These are phyloP conservation scores for Myrica gale DNA, from an alignment of 306 rosid species.

Conservation along the genomic window DNA sequence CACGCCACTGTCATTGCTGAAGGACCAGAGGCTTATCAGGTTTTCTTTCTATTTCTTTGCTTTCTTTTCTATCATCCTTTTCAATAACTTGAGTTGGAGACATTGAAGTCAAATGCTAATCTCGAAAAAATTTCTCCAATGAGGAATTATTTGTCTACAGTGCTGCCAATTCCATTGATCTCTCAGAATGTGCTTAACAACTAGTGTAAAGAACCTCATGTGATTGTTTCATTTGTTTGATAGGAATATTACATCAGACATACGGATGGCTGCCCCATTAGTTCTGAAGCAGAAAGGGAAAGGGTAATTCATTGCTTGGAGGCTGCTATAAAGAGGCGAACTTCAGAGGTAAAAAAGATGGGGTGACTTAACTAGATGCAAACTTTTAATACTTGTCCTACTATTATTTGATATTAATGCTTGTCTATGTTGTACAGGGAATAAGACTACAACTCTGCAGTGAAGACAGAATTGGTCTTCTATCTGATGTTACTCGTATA, in stretches of 20 bases:
- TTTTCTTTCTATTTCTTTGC: conserved; percentile 26
- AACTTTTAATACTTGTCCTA: not conserved
- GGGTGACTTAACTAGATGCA: not conserved
- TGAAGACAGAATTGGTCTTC: conserved; percentile 83
- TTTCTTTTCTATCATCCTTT: not conserved
- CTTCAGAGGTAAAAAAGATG: conserved; percentile 61
- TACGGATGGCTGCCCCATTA: conserved; percentile 78
- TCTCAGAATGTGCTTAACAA: not conserved
- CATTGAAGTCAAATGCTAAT: not conserved
- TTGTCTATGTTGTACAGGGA: conserved; percentile 54
- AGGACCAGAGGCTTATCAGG: conserved; percentile 97
- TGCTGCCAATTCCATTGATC: not conserved
- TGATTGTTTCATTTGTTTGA: conserved; percentile 6
- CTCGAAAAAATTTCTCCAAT: not conserved
- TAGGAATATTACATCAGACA: conserved; percentile 94
- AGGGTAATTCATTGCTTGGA: conserved; percentile 94
- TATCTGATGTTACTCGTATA: conserved; percentile 92
- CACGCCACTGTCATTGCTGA: conserved; percentile 88
- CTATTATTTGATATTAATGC: conserved; percentile 8
- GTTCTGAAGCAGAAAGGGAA: conserved; percentile 89
- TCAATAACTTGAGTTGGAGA: conserved; percentile 19
- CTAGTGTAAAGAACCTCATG: not conserved
- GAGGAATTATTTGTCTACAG: conserved; percentile 3
- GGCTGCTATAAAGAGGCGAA: conserved; percentile 86
- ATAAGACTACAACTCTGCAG: conserved; percentile 81